Evolutionary conservation across 2,329 filamentous ascomycete species (phyloP), one percentile per base, ranked within the genome.

Genomic region (Botrytis porri): DNA sequence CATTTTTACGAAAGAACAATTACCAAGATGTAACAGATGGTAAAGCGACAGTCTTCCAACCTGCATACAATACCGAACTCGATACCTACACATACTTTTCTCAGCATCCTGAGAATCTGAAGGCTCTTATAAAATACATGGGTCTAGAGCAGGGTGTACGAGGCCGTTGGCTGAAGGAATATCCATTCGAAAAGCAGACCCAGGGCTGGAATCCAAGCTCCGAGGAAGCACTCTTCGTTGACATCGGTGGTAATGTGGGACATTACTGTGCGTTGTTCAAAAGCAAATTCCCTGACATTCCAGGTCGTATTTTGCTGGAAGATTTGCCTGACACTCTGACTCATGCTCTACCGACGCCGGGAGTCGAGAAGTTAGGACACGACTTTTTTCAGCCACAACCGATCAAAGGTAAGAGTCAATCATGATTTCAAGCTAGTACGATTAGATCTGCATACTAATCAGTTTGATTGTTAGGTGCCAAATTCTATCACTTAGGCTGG

Each of bases 271-370:
- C 32, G 32, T 37, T 37, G 32, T 37, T 61, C 6, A 37, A 61
- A 60, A 37, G 12, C 25, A 54, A 12, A 29, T 54, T 16, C 25
- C 48, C 48, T 54, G 63, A 79, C 32, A 70, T 84, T 3, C 75
- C 77, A 2, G 81, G 81, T 0, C 76, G 79, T 4, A 75, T 84
- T 8, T 77, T 85, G 16, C 74, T 86, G 7, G 81, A 86, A 73
- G 84, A 85, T 72, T 76, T 80, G 6, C 80, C 80, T 3, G 73
- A 78, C 35, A 78, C 78, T 3, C 77, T 83, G 37, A 73, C 76
- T n/a, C 43, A 69, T 14, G 75, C 71, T 18, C 39, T 78, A 0
- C 70, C 73, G 0, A 78, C 79, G 8, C 73, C 78, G 1, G 81
- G 81, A 0, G 79, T 83, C 1, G 79, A 79, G 65, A 77, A 54